phyloP scores from a whole-genome alignment of 495 filamentous ascomycete species.

The Aspergillus heteromorphus region DNA sequence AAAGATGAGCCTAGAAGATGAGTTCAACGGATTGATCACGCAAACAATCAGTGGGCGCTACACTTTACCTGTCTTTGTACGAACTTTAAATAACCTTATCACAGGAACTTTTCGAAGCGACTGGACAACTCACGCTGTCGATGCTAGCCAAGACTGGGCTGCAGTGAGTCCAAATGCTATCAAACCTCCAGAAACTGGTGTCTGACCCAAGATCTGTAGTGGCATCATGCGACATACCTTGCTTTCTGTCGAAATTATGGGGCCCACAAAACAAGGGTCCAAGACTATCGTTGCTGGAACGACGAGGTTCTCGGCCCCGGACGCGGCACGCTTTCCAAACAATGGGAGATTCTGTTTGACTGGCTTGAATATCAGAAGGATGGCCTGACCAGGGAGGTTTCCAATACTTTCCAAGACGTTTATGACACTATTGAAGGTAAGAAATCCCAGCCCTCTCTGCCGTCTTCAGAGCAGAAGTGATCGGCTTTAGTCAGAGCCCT shows the following conservation, averaged over 20 bases:
- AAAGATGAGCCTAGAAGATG: neutral
- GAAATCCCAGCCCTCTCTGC: neutral
- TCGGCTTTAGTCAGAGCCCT: too few relatives aligned
- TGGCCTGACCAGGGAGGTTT: too few relatives aligned
- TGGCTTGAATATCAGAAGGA: neutral
- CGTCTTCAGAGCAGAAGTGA: too few relatives aligned
- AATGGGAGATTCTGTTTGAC: conserved; percentile 4
- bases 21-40: conserved; percentile 2
- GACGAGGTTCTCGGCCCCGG: conserved; percentile 10
- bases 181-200: too few relatives aligned
- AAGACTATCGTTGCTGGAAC: conserved; percentile 22
- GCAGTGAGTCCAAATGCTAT: conserved; percentile 9
- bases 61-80: neutral
- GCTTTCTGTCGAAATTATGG: conserved; percentile 26
- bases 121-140: conserved; percentile 5
- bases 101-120: neutral
- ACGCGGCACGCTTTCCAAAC: neutral
- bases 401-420: neutral
- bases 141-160: conserved; percentile 17
- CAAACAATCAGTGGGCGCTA: conserved; percentile 9
- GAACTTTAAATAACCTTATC: neutral
- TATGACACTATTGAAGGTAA: conserved; percentile 10
- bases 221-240: conserved; percentile 17
- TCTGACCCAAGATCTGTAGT: conserved; percentile 21
- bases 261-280: conserved; percentile 4